Conservation (phyloP, 306 rosid genomes). For the Trichosanthes truncata region DNA sequence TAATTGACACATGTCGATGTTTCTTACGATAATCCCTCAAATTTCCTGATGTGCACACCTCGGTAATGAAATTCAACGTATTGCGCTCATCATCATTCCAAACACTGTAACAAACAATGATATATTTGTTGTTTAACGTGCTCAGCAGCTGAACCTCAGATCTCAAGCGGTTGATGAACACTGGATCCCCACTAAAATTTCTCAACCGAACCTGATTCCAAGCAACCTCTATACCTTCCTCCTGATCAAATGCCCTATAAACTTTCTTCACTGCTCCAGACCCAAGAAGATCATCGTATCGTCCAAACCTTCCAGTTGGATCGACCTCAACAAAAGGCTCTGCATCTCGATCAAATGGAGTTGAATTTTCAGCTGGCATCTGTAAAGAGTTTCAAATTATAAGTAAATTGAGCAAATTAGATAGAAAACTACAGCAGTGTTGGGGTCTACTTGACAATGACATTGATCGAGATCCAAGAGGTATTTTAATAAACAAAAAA, state of each 20-base stretch:
- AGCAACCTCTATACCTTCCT: constrained; percentile 89
- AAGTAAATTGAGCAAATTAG: background rate
- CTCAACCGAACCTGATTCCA: constrained; percentile 83
- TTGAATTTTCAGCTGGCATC: constrained; percentile 59
- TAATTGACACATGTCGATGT: constrained; percentile 71
- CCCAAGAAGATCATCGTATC: constrained; percentile 67
- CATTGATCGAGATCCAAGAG: background rate
- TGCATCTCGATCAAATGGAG: constrained; percentile 26
- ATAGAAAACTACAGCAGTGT: background rate
- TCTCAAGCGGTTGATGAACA: constrained; percentile 47
- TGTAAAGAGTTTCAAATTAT: background rate
- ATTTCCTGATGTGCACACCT: constrained; percentile 79
- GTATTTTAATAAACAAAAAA: background rate
- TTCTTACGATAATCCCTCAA: constrained; percentile 79
- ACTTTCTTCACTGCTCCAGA: constrained; percentile 83
- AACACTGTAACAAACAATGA: constrained; percentile 68
- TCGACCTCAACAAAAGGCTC: constrained; percentile 79
- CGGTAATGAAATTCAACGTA: constrained; percentile 73
- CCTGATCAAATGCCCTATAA: constrained; percentile 79
- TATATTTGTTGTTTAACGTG: constrained; percentile 48
- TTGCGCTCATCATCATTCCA: constrained; percentile 60
- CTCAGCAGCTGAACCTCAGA: constrained; percentile 67
- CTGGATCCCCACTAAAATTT: constrained; percentile 52
- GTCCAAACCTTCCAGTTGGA: constrained; percentile 75
- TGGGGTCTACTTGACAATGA: background rate